These are phyloP conservation scores for Nitzschia putrida DNA, from an alignment of 108 stramenopile genomes.

Conservation along the genomic window DNA sequence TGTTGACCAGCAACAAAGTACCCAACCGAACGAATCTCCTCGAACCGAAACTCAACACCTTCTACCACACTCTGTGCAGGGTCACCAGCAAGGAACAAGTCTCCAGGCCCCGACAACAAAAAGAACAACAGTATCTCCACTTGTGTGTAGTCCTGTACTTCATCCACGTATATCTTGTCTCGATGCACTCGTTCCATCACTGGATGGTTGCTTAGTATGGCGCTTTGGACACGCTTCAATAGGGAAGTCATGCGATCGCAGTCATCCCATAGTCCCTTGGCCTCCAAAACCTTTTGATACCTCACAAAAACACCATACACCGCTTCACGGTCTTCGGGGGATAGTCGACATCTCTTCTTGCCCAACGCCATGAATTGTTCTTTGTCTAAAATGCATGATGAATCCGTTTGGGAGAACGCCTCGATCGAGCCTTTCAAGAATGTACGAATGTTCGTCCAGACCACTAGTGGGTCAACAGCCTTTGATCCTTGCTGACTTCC, in stretches of 20 bases:
- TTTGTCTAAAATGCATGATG: constrained; percentile 17
- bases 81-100: constrained; percentile 58
- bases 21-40: constrained; percentile 53
- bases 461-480: constrained; percentile 38
- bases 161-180: constrained; percentile 48
- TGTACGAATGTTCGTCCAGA: constrained; percentile 59
- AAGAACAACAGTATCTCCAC: constrained; percentile 58
- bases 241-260: constrained; percentile 43
- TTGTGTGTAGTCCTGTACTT: constrained; percentile 64
- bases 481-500: no score
- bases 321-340: constrained; percentile 20
- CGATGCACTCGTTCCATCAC: not conserved
- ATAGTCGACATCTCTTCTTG: constrained; percentile 48
- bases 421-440: constrained; percentile 70
- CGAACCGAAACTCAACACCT: constrained; percentile 69
- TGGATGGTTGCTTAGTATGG: not conserved
- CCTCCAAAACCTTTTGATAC: constrained; percentile 37
- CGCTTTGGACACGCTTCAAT: not conserved
- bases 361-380: constrained; percentile 52
- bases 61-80: constrained; percentile 61
- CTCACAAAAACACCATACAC: constrained; percentile 44
- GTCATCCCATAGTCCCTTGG: constrained; percentile 54
- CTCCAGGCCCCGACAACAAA: constrained; percentile 43
- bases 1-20: constrained; percentile 34
- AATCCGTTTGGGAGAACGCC: constrained; percentile 29